phyloP scores from a whole-genome alignment of 371 early-diverging fungal genomes.

The Lichtheimia ramosa region DNA sequence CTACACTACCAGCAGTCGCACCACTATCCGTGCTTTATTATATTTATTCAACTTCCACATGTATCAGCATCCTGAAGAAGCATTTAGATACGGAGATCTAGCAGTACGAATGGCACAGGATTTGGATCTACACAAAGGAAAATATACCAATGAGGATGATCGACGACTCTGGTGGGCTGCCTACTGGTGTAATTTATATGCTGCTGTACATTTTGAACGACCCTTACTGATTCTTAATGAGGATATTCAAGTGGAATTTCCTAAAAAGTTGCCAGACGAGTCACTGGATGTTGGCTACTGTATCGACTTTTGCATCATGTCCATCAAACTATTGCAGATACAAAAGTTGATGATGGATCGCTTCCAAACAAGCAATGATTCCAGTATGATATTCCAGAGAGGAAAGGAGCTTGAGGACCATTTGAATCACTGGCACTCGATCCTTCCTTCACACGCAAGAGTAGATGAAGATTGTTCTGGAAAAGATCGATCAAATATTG shows the following conservation, averaged over 20 bases:
- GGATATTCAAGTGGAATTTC: slow-evolving; percentile 1
- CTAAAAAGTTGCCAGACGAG: slow-evolving; percentile 9
- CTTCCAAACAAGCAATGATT: neutral
- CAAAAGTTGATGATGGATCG: slow-evolving; percentile 7
- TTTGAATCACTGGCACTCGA: slow-evolving; percentile 5
- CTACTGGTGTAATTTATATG: slow-evolving; percentile 20
- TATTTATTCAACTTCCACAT: slow-evolving; percentile 15
- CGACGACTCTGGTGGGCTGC: slow-evolving; percentile 27
- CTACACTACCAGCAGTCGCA: slow-evolving; percentile 15
- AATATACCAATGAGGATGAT: slow-evolving; percentile 10
- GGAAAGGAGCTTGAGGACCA: slow-evolving; percentile 9
- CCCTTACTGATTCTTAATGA: slow-evolving; percentile 5
- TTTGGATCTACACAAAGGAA: slow-evolving; percentile 8
- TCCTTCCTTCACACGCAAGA: slow-evolving; percentile 3
- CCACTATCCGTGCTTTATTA: slow-evolving; percentile 22
- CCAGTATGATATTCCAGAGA: slow-evolving; percentile 3
- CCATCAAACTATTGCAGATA: slow-evolving; percentile 16
- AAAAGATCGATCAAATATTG: slow-evolving; percentile 7
- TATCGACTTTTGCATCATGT: slow-evolving; percentile 16
- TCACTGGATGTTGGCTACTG: slow-evolving; percentile 17
- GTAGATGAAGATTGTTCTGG: neutral
- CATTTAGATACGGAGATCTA: slow-evolving; percentile 13
- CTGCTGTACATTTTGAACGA: slow-evolving; percentile 14
- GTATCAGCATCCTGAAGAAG: slow-evolving; percentile 5
- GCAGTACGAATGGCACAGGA: slow-evolving; percentile 26